phyloP scores from a whole-genome alignment of 306 rosid species.

The Myrica gale region DNA sequence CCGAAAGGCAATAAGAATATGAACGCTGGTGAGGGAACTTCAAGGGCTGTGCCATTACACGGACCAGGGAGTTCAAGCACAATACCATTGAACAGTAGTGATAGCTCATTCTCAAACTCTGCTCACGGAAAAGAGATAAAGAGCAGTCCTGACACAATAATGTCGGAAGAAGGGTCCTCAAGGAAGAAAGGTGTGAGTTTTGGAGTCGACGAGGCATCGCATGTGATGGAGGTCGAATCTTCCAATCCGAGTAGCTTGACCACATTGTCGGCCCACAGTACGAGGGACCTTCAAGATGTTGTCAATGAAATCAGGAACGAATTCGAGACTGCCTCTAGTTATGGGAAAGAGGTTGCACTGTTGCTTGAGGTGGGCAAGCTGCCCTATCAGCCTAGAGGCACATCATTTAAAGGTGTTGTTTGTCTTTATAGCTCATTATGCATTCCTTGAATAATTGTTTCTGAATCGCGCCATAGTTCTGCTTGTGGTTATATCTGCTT shows the following conservation, averaged over 20 bases:
- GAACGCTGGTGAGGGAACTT: slow-evolving; percentile 75
- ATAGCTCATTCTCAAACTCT: slow-evolving; percentile 36
- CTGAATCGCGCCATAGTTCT: background rate
- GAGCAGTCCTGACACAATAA: slow-evolving; percentile 64
- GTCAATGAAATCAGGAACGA: slow-evolving; percentile 82
- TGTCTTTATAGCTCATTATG: slow-evolving; percentile 7
- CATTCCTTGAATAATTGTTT: background rate
- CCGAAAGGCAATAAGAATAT: slow-evolving; percentile 12
- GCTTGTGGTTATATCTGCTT: background rate
- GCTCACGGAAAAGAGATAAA: slow-evolving; percentile 45
- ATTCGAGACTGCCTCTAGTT: slow-evolving; percentile 74
- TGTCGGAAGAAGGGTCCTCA: slow-evolving; percentile 43
- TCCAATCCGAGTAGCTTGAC: slow-evolving; percentile 72
- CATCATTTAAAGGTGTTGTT: slow-evolving; percentile 64
- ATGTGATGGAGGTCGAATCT: slow-evolving; percentile 56
- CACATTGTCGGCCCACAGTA: slow-evolving; percentile 66
- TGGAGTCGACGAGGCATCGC: slow-evolving; percentile 57
- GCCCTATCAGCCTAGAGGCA: slow-evolving; percentile 66
- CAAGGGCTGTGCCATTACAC: slow-evolving; percentile 51
- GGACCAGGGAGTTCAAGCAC: slow-evolving; percentile 64
- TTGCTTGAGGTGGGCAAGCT: slow-evolving; percentile 86
- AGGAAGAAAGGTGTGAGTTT: slow-evolving; percentile 79
- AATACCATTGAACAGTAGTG: slow-evolving; percentile 49
- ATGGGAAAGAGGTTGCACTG: slow-evolving; percentile 81
- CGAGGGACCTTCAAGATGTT: slow-evolving; percentile 80